These are phyloP conservation scores for Emmonsiellopsis sp. DNA, from an alignment of 2,329 filamentous ascomycete species.

Conservation along the genomic window DNA sequence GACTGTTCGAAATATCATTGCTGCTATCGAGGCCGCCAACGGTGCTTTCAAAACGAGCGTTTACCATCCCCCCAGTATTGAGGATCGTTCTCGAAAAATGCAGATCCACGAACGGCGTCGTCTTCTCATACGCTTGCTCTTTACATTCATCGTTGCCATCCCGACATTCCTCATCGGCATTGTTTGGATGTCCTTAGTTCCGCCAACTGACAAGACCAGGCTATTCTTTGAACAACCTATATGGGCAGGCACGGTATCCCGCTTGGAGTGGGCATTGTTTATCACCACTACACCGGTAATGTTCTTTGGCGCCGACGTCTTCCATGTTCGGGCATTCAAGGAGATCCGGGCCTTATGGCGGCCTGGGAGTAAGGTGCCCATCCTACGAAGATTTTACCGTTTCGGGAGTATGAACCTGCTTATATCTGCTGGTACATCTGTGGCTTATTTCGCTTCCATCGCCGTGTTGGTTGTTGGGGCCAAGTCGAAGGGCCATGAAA, in stretches of 20 bases:
- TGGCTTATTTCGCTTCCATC: constrained; percentile 78
- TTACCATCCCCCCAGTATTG: constrained; percentile 71
- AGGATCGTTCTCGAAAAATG: constrained; percentile 69
- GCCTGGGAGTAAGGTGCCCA: constrained; percentile 60
- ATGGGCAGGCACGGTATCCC: constrained; percentile 59
- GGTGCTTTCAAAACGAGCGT: constrained; percentile 58
- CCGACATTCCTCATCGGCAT: constrained; percentile 83
- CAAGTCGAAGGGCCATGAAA: constrained; percentile 29
- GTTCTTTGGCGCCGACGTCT: constrained; percentile 76
- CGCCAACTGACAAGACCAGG: constrained; percentile 48
- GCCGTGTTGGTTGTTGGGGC: constrained; percentile 61
- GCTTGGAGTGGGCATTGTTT: constrained; percentile 70
- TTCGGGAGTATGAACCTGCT: constrained; percentile 97
- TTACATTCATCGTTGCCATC: constrained; percentile 62
- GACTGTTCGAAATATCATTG: constrained; percentile 67
- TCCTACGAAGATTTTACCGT: constrained; percentile 71
- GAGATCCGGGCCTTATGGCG: constrained; percentile 73
- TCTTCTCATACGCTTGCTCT: constrained; percentile 59
- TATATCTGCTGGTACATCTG: constrained; percentile 77
- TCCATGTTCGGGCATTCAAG: constrained; percentile 70
- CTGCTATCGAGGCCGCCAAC: constrained; percentile 58
- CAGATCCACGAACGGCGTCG: constrained; percentile 60
- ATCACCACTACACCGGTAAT: constrained; percentile 78
- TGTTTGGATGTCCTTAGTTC: constrained; percentile 78
- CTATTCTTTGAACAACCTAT: constrained; percentile 62